Base-by-base conservation (phyloP, 2,329 filamentous ascomycete genomes). In the Epichloe uncinata region DNA sequence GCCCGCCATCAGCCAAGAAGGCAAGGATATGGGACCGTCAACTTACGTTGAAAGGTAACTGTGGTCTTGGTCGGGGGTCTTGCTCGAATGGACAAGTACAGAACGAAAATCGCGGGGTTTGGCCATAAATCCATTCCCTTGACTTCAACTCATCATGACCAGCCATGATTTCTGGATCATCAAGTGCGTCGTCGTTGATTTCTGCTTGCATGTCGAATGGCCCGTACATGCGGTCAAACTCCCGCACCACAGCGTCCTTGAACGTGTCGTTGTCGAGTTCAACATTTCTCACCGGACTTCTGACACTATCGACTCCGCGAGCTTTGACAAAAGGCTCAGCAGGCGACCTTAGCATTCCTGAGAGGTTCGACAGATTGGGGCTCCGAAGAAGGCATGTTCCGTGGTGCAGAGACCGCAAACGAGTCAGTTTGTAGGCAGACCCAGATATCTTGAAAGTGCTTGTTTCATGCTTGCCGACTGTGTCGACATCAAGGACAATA, bases 361-460 rank as follows among this genome's bases (percentile, higher is more conserved):
- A 79, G 30, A 97, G 85, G 40, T 73, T 68, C 33, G 70, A 64
- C 41, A 97, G 70, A 61, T 95, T 86, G 2, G 84, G 84, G 49
- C 87, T 90, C 35, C 76, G 73, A 2, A 97, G 72, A 42, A 98
- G 73, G 60, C 89, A 93, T 0, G 93, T 98, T 7, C 90, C 93
- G 66, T 98, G 93, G 66, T 98, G 93, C 51, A 98, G 73, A 7
- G 89, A 84, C 42, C 91, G 77, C 45, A 79, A 71, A 22, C 86
- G 75, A 0, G 87, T 96, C 49, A 98, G 73, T 67, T 97, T 97
- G 69, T 95, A 98, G 11, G 93, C 93, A 0, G 89, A 96, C 1
- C 93, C 93, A 0, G 89, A 95, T 11, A 97, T 77, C 65, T 98
- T 98, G 61, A 83, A 79, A 2, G 75, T 73, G 40, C 54, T 41